Conservation (phyloP, 805 yeast genomes). For the Kockiozyma suomiensis region DNA sequence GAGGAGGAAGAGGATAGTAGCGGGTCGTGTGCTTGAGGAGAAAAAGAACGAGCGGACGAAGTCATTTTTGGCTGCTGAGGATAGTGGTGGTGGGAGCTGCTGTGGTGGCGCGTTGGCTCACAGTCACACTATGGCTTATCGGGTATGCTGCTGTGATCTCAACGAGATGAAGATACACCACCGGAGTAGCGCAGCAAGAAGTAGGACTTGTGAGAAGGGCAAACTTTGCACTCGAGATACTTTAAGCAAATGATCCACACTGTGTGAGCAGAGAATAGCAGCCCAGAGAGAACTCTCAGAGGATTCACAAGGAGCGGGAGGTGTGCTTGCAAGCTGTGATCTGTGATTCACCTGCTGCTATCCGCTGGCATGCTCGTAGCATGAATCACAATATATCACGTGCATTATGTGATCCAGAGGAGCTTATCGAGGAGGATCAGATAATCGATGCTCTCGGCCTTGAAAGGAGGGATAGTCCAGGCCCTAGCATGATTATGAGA, state of each 20-base stretch:
- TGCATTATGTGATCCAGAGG: background rate
- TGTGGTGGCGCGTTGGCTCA: slow-evolving; percentile 6
- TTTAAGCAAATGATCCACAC: too few relatives aligned
- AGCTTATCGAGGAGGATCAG: slow-evolving; percentile 9
- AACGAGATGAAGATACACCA: too few relatives aligned
- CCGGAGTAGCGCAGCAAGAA: background rate
- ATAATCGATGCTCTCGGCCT: slow-evolving; percentile 11
- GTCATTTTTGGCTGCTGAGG: slow-evolving; percentile 4
- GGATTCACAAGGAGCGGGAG: too few relatives aligned
- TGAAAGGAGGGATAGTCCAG: background rate
- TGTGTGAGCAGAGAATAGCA: too few relatives aligned
- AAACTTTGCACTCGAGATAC: too few relatives aligned
- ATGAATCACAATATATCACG: slow-evolving; percentile 2
- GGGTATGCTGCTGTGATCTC: background rate
- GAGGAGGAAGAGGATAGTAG: slow-evolving; percentile 5
- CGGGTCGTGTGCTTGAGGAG: slow-evolving; percentile 17
- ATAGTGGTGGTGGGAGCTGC: slow-evolving; percentile 6
- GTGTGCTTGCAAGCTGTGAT: too few relatives aligned
- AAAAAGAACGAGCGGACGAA: slow-evolving; percentile 5
- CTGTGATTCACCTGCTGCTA: too few relatives aligned
- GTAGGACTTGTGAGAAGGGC: background rate
- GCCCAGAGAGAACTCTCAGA: too few relatives aligned
- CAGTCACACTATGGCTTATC: background rate
- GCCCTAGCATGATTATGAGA: too few relatives aligned
- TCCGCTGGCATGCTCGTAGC: too few relatives aligned